Evolutionary conservation across 1,284 basidiomycete species (phyloP).

Genomic region (Ceraceosorus guamensis): DNA sequence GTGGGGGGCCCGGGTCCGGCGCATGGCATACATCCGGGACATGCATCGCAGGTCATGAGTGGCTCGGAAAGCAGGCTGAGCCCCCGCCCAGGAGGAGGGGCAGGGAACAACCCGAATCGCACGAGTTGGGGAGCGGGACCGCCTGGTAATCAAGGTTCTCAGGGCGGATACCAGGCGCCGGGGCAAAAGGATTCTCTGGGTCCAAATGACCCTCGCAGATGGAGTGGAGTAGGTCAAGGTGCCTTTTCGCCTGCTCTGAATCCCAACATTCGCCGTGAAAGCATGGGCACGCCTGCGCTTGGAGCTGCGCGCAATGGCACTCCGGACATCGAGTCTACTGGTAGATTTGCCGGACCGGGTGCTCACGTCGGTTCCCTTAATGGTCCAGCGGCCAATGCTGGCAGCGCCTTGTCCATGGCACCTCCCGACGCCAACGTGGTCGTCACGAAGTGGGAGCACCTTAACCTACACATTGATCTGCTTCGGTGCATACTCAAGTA

Average conservation of each 20-base stretch:
- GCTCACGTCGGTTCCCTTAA: not conserved
- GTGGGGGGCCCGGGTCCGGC: not conserved
- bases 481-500: constrained; percentile 84
- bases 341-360: not conserved
- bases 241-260: not conserved
- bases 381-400: not conserved
- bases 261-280: constrained; percentile 4
- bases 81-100: constrained; percentile 8
- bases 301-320: constrained; percentile 2
- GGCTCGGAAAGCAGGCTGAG: constrained; percentile 7
- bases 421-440: constrained; percentile 58
- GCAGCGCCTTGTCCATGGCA: constrained; percentile 5
- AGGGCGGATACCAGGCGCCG: not conserved
- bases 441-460: constrained; percentile 92
- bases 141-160: not conserved
- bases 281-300: constrained; percentile 1
- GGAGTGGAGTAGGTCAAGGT: not conserved
- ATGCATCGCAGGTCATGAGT: not conserved
- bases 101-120: not conserved
- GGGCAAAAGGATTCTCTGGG: not conserved
- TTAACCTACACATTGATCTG: constrained; percentile 76
- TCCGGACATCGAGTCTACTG: not conserved
- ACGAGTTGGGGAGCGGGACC: constrained; percentile 1
- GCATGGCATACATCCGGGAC: not conserved
- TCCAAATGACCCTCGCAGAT: not conserved